phyloP scores from a whole-genome alignment of 768 basidiomycete species.

The Sarcodon aspratus region DNA sequence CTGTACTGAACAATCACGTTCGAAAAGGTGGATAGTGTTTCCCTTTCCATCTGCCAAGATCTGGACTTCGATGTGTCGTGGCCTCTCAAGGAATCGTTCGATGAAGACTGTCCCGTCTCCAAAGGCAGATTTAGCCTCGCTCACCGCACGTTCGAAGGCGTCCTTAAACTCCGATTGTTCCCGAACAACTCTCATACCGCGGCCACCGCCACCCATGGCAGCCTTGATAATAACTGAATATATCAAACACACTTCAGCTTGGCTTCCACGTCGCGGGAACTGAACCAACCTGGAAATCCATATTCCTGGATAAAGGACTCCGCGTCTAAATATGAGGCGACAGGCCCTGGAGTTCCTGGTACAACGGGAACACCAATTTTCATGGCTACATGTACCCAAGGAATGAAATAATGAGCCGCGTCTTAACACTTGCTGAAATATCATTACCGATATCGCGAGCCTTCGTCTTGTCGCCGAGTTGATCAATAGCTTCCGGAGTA shows the following conservation, averaged over 20 bases:
- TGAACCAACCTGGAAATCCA: slow-evolving; percentile 72
- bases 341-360: slow-evolving; percentile 95
- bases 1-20: slow-evolving; percentile 98
- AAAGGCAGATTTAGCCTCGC: slow-evolving; percentile 93
- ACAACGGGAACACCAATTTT: slow-evolving; percentile 91
- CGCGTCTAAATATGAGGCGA: slow-evolving; percentile 68
- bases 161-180: slow-evolving; percentile 86
- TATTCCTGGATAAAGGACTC: slow-evolving; percentile 88
- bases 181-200: slow-evolving; percentile 98
- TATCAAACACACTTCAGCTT: slow-evolving; percentile 3
- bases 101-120: slow-evolving; percentile 99
- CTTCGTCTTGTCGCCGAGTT: slow-evolving; percentile 97
- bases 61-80: slow-evolving; percentile 97
- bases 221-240: slow-evolving; percentile 92
- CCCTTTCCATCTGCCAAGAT: slow-evolving; percentile 84
- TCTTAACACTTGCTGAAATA: not conserved
- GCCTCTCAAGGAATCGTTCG: slow-evolving; percentile 93
- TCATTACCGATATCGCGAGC: slow-evolving; percentile 72
- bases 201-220: slow-evolving; percentile 97
- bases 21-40: slow-evolving; percentile 96
- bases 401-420: slow-evolving; percentile 3
- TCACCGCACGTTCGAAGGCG: slow-evolving; percentile 84
- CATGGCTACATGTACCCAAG: slow-evolving; percentile 43
- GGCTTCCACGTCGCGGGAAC: not conserved
- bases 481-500: slow-evolving; percentile 91